Base-by-base conservation (phyloP, 2,329 filamentous ascomycete species). In the Purpureocillium takamizusanense region DNA sequence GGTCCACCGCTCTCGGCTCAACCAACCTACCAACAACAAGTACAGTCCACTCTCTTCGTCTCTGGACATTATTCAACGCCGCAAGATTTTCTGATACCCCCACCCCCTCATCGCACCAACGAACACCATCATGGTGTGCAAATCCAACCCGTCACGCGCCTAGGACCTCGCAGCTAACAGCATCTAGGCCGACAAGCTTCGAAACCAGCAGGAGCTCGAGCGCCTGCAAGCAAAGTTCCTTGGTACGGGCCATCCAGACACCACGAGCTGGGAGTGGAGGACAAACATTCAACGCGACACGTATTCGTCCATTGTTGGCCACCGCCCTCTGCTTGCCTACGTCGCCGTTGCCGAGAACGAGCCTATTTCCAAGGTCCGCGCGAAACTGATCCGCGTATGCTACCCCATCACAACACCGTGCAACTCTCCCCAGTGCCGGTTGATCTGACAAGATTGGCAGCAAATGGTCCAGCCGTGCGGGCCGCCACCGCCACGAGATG, bases 181-280 rank as follows among this genome's bases (percentile, higher is more conserved):
- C 14, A 6, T 14, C 7, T 35, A 81, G 92, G 92, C 92, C 63
- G 92, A 98, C 70, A 98, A 98, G 68, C 84, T 98, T 48, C 89
- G 92, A 59, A 92, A 87, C 9, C 86, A 95, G 53, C 92, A 98
- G 65, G 92, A 98, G 63, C 89, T 98, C 57, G 92, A 98, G 66
- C 83, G 88, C 47, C 84, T 97, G 14, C 92, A 98, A 66, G 83
- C 89, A 55, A 94, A 94, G 55, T 95, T 92, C 69, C 75, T 98
- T 54, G 92, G 92, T 51, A 97, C 92, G 4, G 92, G 92, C 17
- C 89, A 95, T 62, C 86, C 90, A 32, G 92, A 98, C 67, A 97
- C 90, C 12, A 94, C 88, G 18, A 94, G 87, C 62, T 92, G 92
- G 80, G 92, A 98, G 66, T 98, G 89, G 88, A 83, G 83, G 36